Conservation (phyloP, 768 basidiomycete species). For the Trametes sanguinea region DNA sequence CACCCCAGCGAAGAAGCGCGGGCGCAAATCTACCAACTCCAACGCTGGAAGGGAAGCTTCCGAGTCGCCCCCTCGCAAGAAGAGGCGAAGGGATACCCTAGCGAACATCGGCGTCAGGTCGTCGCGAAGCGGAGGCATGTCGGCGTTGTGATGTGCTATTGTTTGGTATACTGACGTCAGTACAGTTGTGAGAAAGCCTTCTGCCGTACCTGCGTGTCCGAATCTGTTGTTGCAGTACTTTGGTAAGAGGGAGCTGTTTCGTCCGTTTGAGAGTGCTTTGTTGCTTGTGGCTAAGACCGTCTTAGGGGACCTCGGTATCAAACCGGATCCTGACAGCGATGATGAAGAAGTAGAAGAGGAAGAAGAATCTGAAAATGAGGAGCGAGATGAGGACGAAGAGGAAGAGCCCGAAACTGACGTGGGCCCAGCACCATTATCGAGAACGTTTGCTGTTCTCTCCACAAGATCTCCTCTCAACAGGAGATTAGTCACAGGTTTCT, state of each 20-base stretch:
- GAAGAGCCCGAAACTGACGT: conserved; percentile 21
- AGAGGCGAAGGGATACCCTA: conserved; percentile 9
- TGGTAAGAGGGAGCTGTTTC: conserved; percentile 21
- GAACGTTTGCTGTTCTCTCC: neutral
- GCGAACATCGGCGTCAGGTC: neutral
- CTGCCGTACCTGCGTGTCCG: conserved; percentile 13
- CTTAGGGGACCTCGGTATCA: conserved; percentile 25
- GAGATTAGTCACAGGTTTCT: neutral
- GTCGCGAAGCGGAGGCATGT: conserved; percentile 16
- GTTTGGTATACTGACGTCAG: neutral
- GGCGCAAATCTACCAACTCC: conserved; percentile 18
- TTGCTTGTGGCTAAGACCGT: neutral
- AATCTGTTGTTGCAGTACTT: conserved; percentile 32
- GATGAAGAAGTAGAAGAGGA: neutral
- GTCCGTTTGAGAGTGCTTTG: neutral
- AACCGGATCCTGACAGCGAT: conserved; percentile 13
- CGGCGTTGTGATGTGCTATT: conserved; percentile 13
- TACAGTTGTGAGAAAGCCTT: neutral
- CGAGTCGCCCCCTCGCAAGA: neutral
- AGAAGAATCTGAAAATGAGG: neutral
- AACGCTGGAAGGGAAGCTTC: neutral
- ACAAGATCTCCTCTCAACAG: neutral
- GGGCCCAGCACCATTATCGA: neutral
- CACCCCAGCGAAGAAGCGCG: conserved; percentile 33
- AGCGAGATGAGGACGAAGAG: conserved; percentile 23